Evolutionary conservation across 2,329 filamentous ascomycete genomes (phyloP).

Genomic region (Aureobasidium subglaciale): DNA sequence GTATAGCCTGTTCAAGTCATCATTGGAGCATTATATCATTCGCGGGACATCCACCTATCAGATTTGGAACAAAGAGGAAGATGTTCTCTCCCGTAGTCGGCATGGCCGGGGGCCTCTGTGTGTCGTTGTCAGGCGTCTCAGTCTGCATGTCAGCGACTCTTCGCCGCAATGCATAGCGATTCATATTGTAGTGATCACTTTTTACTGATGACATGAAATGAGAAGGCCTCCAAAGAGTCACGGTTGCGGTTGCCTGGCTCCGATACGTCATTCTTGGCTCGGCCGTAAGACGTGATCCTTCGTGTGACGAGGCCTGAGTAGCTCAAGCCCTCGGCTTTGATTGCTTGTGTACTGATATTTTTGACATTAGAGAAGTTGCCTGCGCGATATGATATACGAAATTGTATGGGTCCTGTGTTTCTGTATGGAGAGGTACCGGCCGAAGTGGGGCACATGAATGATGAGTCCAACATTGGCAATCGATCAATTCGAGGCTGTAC

Average conservation of each 20-base stretch:
- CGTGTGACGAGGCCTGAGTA: no score
- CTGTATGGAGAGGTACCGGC: no score
- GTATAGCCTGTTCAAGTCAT: slow-evolving; percentile 37
- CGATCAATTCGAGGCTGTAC: no score
- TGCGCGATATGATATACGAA: no score
- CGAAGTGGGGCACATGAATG: no score
- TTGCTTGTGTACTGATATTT: no score
- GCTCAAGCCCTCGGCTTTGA: no score
- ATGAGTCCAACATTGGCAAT: no score
- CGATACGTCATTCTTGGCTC: background rate
- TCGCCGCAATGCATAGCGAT: background rate
- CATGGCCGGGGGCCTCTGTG: no score
- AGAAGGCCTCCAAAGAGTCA: no score
- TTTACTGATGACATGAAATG: background rate
- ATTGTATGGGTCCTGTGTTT: no score
- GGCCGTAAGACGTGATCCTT: background rate
- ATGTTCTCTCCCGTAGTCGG: slow-evolving; percentile 47
- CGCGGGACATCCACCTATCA: slow-evolving; percentile 46
- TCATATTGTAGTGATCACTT: background rate
- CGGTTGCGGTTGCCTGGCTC: background rate
- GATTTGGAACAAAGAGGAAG: slow-evolving; percentile 46
- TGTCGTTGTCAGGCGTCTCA: background rate
- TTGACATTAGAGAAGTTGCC: no score
- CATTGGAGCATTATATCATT: slow-evolving; percentile 9
- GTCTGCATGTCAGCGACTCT: background rate